Percentiles rank a stretch among this genome's conserved stretches.
phyloP scores from a whole-genome alignment of 306 rosid genomes.

The Glycine latifolia region DNA sequence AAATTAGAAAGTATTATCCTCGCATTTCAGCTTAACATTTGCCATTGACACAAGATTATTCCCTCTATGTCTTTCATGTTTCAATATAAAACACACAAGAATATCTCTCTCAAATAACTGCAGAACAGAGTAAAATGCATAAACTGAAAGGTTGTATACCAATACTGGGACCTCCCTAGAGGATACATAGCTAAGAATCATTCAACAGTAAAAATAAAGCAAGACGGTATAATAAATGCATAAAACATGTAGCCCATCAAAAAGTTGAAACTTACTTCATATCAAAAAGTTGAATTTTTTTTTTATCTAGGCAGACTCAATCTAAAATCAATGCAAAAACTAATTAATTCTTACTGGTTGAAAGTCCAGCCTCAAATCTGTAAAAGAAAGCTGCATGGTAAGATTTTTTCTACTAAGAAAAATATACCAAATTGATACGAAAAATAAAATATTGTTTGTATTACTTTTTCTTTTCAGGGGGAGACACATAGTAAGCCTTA shows the following conservation, averaged over 20 bases:
- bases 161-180: background rate
- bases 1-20: conserved; percentile 25
- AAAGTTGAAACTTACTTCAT: conserved; percentile 6
- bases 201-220: conserved; percentile 10
- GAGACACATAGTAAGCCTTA: background rate
- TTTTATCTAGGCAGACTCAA: background rate
- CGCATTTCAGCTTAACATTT: conserved; percentile 27
- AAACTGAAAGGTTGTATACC: conserved; percentile 16
- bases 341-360: conserved; percentile 5
- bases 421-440: background rate
- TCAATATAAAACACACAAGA: conserved; percentile 26
- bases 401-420: conserved; percentile 4
- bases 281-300: background rate
- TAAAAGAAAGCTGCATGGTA: conserved; percentile 11
- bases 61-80: conserved; percentile 1
- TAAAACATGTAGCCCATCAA: background rate
- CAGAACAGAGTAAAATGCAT: background rate
- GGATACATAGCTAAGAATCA: conserved; percentile 9
- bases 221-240: conserved; percentile 3
- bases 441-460: background rate
- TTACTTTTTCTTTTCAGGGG: background rate
- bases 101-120: conserved; percentile 14
- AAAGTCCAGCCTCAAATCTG: conserved; percentile 22
- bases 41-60: background rate
- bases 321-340: conserved; percentile 19